phyloP scores from a whole-genome alignment of 495 filamentous ascomycete genomes.

The Clavariopsis aquatica region DNA sequence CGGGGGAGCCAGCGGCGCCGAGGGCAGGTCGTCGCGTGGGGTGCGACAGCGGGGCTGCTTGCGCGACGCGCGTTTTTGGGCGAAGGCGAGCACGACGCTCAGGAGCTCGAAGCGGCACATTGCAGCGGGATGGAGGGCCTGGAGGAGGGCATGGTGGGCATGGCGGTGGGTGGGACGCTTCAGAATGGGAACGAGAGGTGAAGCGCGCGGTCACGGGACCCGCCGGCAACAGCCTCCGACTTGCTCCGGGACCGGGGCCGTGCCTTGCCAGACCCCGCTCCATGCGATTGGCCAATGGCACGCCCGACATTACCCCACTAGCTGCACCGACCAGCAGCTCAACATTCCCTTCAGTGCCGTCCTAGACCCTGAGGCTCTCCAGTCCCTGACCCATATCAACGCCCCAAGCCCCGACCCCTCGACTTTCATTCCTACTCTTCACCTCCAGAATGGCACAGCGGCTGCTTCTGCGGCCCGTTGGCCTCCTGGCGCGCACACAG shows the following conservation, averaged over 20 bases:
- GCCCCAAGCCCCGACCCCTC: no score
- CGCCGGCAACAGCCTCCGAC: not conserved
- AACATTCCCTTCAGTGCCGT: not conserved
- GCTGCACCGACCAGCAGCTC: not conserved
- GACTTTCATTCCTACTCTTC: not conserved
- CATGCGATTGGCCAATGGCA: not conserved
- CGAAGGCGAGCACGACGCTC: slow-evolving; percentile 26
- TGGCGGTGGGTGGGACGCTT: not conserved
- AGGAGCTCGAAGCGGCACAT: slow-evolving; percentile 39
- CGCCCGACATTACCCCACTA: not conserved
- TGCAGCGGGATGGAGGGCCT: no score
- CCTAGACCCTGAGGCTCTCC: not conserved
- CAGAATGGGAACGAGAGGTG: not conserved
- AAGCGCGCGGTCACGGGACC: slow-evolving; percentile 23
- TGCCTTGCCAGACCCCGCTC: not conserved
- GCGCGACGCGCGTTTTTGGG: slow-evolving; percentile 3
- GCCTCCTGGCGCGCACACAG: slow-evolving; percentile 4
- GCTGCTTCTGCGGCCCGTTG: slow-evolving; percentile 9
- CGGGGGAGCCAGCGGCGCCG: not conserved
- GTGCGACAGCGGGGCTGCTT: not conserved
- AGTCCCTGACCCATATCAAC: not conserved
- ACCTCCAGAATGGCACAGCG: slow-evolving; percentile 9
- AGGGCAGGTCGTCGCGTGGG: slow-evolving; percentile 2
- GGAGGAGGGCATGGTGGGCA: no score
- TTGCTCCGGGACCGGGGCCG: no score